These are phyloP conservation scores for Podospora sp. DNA, from an alignment of 495 filamentous ascomycete species.

Conservation along the genomic window DNA sequence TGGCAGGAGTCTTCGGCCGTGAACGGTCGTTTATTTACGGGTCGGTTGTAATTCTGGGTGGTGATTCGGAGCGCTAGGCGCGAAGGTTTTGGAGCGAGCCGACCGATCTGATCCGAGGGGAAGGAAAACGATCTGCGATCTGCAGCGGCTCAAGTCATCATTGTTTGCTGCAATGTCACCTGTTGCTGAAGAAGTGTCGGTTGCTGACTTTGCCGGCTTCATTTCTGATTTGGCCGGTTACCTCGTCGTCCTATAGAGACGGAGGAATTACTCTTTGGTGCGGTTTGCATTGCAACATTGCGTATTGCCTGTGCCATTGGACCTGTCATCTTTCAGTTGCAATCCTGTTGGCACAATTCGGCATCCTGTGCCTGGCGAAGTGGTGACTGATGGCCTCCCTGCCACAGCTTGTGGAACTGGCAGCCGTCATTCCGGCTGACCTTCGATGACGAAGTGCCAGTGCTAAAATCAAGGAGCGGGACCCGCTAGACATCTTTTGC, in stretches of 20 bases:
- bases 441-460: not conserved
- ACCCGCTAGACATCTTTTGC: not conserved
- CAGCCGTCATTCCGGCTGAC: conserved; percentile 14
- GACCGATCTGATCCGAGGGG: conserved; percentile 11
- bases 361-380: not conserved
- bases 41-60: not conserved
- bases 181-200: not conserved
- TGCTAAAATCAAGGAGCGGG: not conserved
- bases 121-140: conserved; percentile 14
- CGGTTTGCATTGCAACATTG: not conserved
- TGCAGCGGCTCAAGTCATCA: conserved; percentile 15
- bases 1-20: not conserved
- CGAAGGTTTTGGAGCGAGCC: not conserved
- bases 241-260: not conserved
- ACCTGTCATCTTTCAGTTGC: not conserved
- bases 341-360: not conserved
- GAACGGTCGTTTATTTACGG: not conserved
- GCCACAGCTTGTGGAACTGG: not conserved
- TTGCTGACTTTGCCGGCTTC: not conserved
- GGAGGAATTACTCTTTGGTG: not conserved
- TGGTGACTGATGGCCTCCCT: not conserved
- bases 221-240: not conserved
- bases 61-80: not conserved
- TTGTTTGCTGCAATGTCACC: not conserved
- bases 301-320: not conserved